Evolutionary conservation across 208 protist species (phyloP).

Genomic region (Acanthamoeba triangularis): DNA sequence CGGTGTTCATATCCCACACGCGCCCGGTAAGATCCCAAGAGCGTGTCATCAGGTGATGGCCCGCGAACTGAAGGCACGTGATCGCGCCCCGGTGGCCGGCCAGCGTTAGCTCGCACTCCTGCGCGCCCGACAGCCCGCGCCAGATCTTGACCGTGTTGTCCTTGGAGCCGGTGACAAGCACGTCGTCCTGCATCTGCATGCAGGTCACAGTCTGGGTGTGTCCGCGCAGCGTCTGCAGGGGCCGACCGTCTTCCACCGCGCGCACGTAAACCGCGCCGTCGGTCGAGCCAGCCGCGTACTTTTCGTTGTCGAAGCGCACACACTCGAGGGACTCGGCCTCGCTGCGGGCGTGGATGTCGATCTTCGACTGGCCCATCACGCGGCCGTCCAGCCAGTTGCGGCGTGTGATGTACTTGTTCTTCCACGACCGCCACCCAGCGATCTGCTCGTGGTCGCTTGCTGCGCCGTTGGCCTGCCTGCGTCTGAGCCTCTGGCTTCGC

Average conservation of each 20-base stretch:
- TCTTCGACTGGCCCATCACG: not conserved
- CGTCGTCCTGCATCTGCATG: constrained; percentile 4
- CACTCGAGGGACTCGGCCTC: not conserved
- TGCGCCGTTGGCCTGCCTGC: not conserved
- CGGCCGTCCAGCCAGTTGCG: constrained; percentile 46
- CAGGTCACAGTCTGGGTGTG: constrained; percentile 14
- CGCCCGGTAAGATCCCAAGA: constrained; percentile 27
- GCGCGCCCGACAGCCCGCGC: not conserved
- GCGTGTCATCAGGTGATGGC: constrained; percentile 30
- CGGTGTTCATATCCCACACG: constrained; percentile 60
- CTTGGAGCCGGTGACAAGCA: constrained; percentile 23
- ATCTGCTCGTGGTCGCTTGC: constrained; percentile 20
- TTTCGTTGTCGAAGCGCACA: not conserved
- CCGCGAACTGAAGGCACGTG: constrained; percentile 32
- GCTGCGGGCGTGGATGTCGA: not conserved
- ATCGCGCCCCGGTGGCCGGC: constrained; percentile 1
- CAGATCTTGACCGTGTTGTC: constrained; percentile 32
- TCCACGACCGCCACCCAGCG: constrained; percentile 62
- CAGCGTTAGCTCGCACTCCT: constrained; percentile 11
- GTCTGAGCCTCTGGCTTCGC: not conserved
- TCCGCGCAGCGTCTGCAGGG: not conserved
- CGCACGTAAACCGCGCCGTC: constrained; percentile 50
- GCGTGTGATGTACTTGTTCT: constrained; percentile 39
- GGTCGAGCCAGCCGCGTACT: not conserved
- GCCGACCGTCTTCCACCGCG: constrained; percentile 12